phyloP scores from a whole-genome alignment of 345 rosid species.

The Iberis pinnata region DNA sequence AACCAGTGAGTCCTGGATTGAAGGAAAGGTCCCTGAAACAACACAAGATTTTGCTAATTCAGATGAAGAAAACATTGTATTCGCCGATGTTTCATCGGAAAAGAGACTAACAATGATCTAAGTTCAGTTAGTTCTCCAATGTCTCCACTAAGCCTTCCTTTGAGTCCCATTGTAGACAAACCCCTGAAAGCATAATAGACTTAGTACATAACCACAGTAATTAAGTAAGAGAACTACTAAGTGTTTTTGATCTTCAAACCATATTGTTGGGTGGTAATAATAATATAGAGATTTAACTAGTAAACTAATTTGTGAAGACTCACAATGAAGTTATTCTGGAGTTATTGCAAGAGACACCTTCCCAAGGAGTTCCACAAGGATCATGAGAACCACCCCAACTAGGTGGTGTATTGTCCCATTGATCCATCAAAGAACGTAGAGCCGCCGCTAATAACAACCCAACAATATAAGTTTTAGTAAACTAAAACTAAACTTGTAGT shows the following conservation, averaged over 20 bases:
- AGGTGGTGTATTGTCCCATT: slow-evolving; percentile 72
- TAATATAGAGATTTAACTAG: no score
- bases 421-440: slow-evolving; percentile 63
- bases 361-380: slow-evolving; percentile 86
- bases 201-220: neutral
- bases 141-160: slow-evolving; percentile 82
- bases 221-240: no score
- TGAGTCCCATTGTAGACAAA: slow-evolving; percentile 70
- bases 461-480: no score
- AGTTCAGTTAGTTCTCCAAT: slow-evolving; percentile 79
- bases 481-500: no score
- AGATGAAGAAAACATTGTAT: neutral
- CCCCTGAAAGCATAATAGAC: slow-evolving; percentile 40
- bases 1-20: slow-evolving; percentile 64
- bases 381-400: slow-evolving; percentile 65
- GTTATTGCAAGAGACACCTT: slow-evolving; percentile 67
- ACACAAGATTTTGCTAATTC: neutral
- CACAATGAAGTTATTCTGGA: slow-evolving; percentile 77
- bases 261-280: no score
- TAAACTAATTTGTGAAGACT: no score
- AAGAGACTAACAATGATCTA: slow-evolving; percentile 67
- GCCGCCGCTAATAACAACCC: slow-evolving; percentile 53
- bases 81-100: neutral
- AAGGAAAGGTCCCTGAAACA: slow-evolving; percentile 76
- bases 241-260: no score